Evolutionary conservation across 2,329 filamentous ascomycete species (phyloP).

Genomic region (Lachnellula suecica): DNA sequence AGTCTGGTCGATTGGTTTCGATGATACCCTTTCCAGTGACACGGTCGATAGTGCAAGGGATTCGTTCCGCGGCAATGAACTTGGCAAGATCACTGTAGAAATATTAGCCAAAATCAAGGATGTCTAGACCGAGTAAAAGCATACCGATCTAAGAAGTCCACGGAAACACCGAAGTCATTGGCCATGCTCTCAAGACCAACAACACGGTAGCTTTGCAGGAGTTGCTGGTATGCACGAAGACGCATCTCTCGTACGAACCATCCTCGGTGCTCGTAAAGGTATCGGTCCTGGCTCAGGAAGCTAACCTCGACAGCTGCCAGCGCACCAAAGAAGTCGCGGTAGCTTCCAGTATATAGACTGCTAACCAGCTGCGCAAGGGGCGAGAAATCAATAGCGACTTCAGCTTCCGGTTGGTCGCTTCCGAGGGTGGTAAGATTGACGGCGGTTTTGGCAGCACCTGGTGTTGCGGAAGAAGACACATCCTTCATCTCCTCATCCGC

Average conservation of each 20-base stretch:
- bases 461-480: conserved; percentile 50
- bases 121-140: conserved; percentile 31
- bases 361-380: conserved; percentile 84
- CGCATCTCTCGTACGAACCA: conserved; percentile 99
- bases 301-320: conserved; percentile 88
- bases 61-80: conserved; percentile 92
- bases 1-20: conserved; percentile 95
- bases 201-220: conserved; percentile 94
- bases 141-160: conserved; percentile 93
- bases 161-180: conserved; percentile 91
- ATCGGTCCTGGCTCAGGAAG: conserved; percentile 92
- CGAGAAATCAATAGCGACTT: conserved; percentile 84
- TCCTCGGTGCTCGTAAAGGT: conserved; percentile 90
- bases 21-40: conserved; percentile 96
- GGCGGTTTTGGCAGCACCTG: conserved; percentile 59
- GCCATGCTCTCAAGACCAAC: conserved; percentile 98
- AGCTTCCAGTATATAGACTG: conserved; percentile 90
- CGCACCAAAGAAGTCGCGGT: conserved; percentile 89
- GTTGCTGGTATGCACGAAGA: conserved; percentile 91
- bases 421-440: conserved; percentile 89
- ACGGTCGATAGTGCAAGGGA: conserved; percentile 95
- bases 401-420: conserved; percentile 70
- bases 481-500: conserved; percentile 78
- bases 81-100: conserved; percentile 79
- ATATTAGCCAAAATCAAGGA: conserved; percentile 12